phyloP scores from a whole-genome alignment of 805 yeast species.

The Isabelozyma gotoi region DNA sequence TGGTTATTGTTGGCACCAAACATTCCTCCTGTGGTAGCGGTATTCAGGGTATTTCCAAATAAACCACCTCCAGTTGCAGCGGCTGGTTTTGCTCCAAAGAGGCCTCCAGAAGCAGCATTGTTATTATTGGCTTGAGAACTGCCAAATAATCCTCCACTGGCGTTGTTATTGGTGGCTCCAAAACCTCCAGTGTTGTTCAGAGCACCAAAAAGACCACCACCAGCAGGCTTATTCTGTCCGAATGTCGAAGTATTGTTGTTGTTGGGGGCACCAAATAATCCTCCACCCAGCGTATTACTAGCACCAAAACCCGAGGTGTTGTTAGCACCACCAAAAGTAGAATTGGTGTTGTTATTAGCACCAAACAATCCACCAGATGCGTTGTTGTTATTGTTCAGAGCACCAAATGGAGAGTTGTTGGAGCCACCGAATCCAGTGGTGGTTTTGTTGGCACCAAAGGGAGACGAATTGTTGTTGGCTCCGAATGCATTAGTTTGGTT shows the following conservation, averaged over 20 bases:
- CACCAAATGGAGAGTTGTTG: slow-evolving; percentile 14
- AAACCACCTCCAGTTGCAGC: slow-evolving; percentile 21
- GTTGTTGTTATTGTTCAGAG: slow-evolving; percentile 5
- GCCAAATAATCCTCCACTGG: slow-evolving; percentile 24
- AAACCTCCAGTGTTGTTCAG: slow-evolving; percentile 19
- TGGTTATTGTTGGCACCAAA: slow-evolving; percentile 15
- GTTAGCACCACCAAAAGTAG: slow-evolving; percentile 31
- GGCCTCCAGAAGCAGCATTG: slow-evolving; percentile 23
- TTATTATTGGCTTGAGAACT: slow-evolving; percentile 12
- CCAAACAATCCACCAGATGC: slow-evolving; percentile 13
- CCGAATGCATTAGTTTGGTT: slow-evolving; percentile 30
- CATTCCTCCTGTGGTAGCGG: slow-evolving; percentile 14
- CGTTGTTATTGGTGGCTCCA: slow-evolving; percentile 16
- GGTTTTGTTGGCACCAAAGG: slow-evolving; percentile 26
- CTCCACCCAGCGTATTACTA: slow-evolving; percentile 17
- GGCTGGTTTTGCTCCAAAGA: slow-evolving; percentile 22
- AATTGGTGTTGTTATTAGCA: slow-evolving; percentile 12
- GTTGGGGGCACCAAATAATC: slow-evolving; percentile 19
- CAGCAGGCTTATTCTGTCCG: slow-evolving; percentile 25
- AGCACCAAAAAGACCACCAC: slow-evolving; percentile 16
- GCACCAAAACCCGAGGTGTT: slow-evolving; percentile 17
- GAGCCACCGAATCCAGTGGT: slow-evolving; percentile 12
- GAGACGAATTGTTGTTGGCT: slow-evolving; percentile 20
- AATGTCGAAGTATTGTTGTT: slow-evolving; percentile 18
- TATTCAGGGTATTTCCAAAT: slow-evolving; percentile 13